Percentiles rank a stretch among this genome's conserved stretches.
phyloP scores from a whole-genome alignment of 1,284 basidiomycete genomes.

The Moniliella sp. region DNA sequence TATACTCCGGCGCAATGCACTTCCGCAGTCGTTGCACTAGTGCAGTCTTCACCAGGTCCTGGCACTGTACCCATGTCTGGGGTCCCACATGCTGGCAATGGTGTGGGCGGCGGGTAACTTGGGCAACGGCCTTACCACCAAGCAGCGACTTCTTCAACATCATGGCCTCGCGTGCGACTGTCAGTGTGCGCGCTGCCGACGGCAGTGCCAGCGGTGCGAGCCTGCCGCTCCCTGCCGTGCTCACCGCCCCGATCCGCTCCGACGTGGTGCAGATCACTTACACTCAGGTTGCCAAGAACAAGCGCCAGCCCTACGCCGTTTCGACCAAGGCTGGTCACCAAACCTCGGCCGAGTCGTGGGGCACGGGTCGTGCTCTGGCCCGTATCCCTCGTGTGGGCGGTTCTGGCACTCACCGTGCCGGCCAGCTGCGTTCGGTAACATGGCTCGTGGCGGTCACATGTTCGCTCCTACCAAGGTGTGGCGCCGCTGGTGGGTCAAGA shows the following conservation, averaged over 20 bases:
- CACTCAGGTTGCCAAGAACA: conserved; percentile 98
- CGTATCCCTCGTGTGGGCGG: conserved; percentile 99
- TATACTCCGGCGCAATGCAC: too few relatives aligned
- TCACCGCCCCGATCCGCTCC: conserved; percentile 91
- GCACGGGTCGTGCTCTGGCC: conserved; percentile 97
- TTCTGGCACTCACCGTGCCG: conserved; percentile 92
- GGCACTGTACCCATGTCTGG: too few relatives aligned
- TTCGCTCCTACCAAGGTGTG: conserved; percentile 98
- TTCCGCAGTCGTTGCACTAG: too few relatives aligned
- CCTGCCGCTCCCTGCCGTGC: conserved; percentile 83
- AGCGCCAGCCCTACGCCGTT: conserved; percentile 87
- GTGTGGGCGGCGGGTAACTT: too few relatives aligned
- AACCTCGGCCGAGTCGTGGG: conserved; percentile 96
- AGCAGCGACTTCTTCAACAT: too few relatives aligned
- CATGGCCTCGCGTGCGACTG: too few relatives aligned
- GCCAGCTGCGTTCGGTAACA: conserved; percentile 82
- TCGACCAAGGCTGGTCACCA: conserved; percentile 96
- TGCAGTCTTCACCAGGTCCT: too few relatives aligned
- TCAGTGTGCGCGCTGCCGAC: too few relatives aligned
- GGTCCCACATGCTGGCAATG: too few relatives aligned
- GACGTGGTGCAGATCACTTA: conserved; percentile 95
- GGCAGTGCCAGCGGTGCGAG: too few relatives aligned
- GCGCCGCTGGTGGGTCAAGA: conserved; percentile 99
- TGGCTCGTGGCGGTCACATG: conserved; percentile 70
- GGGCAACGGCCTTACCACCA: too few relatives aligned